These are phyloP conservation scores for Castanea sativa DNA, from an alignment of 306 rosid genomes.

Conservation along the genomic window DNA sequence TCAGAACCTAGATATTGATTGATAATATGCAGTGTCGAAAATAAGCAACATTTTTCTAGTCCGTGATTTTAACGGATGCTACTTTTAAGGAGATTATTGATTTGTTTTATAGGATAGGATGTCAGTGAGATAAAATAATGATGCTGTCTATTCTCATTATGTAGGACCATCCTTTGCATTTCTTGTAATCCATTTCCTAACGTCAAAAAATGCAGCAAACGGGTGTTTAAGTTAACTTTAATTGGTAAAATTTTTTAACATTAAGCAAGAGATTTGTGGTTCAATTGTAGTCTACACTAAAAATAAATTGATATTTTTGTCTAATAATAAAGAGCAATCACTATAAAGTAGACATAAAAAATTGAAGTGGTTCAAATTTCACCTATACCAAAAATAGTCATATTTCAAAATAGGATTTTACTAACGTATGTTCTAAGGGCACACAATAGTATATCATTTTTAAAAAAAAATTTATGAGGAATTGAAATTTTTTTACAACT, in stretches of 20 bases:
- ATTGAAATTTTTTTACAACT: too few relatives aligned
- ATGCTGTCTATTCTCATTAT: background rate
- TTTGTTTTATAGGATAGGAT: too few relatives aligned
- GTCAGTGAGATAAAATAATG: background rate
- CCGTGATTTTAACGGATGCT: too few relatives aligned
- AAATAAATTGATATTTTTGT: rapidly evolving
- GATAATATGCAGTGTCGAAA: background rate
- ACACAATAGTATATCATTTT: too few relatives aligned
- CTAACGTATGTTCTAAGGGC: too few relatives aligned
- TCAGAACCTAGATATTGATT: background rate
- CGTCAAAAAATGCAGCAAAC: background rate
- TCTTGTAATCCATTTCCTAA: background rate
- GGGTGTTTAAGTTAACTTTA: too few relatives aligned
- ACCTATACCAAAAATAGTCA: rapidly evolving
- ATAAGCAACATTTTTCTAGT: too few relatives aligned
- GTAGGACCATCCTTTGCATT: background rate
- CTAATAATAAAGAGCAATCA: rapidly evolving
- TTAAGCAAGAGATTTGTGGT: too few relatives aligned
- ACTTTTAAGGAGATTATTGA: too few relatives aligned
- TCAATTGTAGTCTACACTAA: too few relatives aligned
- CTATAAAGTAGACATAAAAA: rapidly evolving
- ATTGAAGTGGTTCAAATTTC: rapidly evolving
- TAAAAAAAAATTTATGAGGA: too few relatives aligned
- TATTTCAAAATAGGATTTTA: too few relatives aligned
- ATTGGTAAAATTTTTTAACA: rapidly evolving